phyloP scores from a whole-genome alignment of 164 flowering plant genomes.

The Stephania japonica region DNA sequence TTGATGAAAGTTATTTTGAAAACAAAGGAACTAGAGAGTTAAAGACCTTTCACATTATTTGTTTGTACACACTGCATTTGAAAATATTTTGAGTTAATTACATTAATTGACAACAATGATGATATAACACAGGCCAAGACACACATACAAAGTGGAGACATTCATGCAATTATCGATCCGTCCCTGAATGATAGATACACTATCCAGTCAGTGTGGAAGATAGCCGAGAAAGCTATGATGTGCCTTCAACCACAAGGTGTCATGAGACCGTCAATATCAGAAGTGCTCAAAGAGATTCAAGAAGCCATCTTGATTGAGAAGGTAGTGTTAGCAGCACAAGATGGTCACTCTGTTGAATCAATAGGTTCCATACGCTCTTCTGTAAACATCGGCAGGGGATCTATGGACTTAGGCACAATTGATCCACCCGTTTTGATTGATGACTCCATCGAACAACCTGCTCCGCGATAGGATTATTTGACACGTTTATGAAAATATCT shows the following conservation, averaged over 20 bases:
- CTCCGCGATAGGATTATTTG: constrained; percentile 36
- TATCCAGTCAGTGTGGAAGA: constrained; percentile 95
- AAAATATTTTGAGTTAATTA: not conserved
- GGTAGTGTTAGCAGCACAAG: constrained; percentile 38
- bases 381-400: constrained; percentile 32
- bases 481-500: not conserved
- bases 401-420: constrained; percentile 42
- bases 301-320: constrained; percentile 80
- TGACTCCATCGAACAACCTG: constrained; percentile 54
- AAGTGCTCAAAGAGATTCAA: constrained; percentile 97
- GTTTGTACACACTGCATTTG: not conserved
- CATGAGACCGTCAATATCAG: constrained; percentile 89
- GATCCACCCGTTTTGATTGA: constrained; percentile 54
- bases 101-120: not conserved
- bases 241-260: constrained; percentile 82
- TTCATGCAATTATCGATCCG: constrained; percentile 88
- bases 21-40: too few species aligned
- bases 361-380: constrained; percentile 62
- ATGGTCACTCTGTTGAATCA: constrained; percentile 59
- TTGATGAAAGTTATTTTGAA: too few species aligned
- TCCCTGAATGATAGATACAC: constrained; percentile 49
- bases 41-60: not conserved
- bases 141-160: constrained; percentile 86
- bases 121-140: constrained; percentile 70
- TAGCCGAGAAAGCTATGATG: constrained; percentile 92